Conservation (phyloP, 2,329 filamentous ascomycete genomes). For the Tolypocladium tropicale region DNA sequence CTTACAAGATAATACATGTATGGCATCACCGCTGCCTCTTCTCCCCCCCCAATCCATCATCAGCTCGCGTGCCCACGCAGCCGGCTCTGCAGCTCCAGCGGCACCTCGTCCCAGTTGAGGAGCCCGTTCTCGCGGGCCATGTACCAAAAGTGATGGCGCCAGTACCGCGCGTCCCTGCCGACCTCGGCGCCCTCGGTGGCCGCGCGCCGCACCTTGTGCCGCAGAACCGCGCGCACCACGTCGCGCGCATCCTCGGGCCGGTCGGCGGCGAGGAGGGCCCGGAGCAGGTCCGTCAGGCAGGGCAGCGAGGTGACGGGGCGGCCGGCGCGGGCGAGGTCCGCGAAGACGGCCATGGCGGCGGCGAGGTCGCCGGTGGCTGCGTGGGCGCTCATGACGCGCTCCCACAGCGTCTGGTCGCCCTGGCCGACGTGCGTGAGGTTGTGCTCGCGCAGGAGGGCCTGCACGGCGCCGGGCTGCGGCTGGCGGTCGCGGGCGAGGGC, state of each 20-base stretch:
- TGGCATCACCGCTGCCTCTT: neutral
- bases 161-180: constrained; percentile 22
- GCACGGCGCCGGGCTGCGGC: constrained; percentile 50
- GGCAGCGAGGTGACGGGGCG: constrained; percentile 30
- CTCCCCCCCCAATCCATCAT: no score
- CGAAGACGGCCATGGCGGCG: constrained; percentile 38
- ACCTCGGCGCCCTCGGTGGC: constrained; percentile 3
- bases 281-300: constrained; percentile 33
- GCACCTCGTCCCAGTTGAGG: constrained; percentile 15
- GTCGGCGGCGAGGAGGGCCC: constrained; percentile 14
- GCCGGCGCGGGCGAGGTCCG: constrained; percentile 27
- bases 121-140: constrained; percentile 30
- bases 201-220: constrained; percentile 14
- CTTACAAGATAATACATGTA: neutral
- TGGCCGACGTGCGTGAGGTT: constrained; percentile 24
- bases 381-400: constrained; percentile 60
- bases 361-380: constrained; percentile 39
- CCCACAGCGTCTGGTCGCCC: constrained; percentile 57
- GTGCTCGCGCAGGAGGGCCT: constrained; percentile 47
- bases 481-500: constrained; percentile 51
- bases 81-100: constrained; percentile 7
- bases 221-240: constrained; percentile 21
- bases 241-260: constrained; percentile 17
- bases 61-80: constrained; percentile 3
- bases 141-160: constrained; percentile 41